A percentile compares a stretch with the other conserved stretches of the same genome.
Evolutionary conservation across 805 yeast genomes (phyloP).

Genomic region (Pichia nanzhaoensis): DNA sequence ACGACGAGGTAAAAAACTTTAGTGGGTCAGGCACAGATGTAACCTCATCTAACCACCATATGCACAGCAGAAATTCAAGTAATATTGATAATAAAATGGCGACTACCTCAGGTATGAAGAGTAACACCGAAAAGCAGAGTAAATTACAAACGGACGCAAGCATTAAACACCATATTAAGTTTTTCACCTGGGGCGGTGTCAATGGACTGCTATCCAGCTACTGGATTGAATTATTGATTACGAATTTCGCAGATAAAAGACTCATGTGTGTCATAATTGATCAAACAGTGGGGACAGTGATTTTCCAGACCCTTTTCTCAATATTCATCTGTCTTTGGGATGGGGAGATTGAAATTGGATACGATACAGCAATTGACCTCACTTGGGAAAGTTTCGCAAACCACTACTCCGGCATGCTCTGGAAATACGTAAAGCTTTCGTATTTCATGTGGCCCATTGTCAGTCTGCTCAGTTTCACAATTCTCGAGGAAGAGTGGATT

Average conservation of each 20-base stretch:
- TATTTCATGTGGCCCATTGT: slow-evolving; percentile 57
- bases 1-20: slow-evolving; percentile 2
- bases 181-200: slow-evolving; percentile 52
- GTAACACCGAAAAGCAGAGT: not conserved
- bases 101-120: not conserved
- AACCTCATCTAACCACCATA: not conserved
- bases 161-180: slow-evolving; percentile 35
- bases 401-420: slow-evolving; percentile 28
- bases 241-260: slow-evolving; percentile 29
- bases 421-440: slow-evolving; percentile 44
- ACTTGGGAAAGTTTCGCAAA: slow-evolving; percentile 7
- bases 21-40: not conserved
- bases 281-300: slow-evolving; percentile 48
- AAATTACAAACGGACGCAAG: slow-evolving; percentile 1
- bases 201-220: slow-evolving; percentile 47
- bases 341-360: slow-evolving; percentile 25
- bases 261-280: slow-evolving; percentile 41
- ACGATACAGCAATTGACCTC: not conserved
- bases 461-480: slow-evolving; percentile 43
- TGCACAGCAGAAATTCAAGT: slow-evolving; percentile 7
- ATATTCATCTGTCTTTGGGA: slow-evolving; percentile 52
- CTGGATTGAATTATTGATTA: slow-evolving; percentile 47
- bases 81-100: not conserved
- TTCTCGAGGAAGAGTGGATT: slow-evolving; percentile 42
- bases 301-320: slow-evolving; percentile 46